Conservation (phyloP, 108 stramenopile genomes). For the Cyclotella sp. region DNA sequence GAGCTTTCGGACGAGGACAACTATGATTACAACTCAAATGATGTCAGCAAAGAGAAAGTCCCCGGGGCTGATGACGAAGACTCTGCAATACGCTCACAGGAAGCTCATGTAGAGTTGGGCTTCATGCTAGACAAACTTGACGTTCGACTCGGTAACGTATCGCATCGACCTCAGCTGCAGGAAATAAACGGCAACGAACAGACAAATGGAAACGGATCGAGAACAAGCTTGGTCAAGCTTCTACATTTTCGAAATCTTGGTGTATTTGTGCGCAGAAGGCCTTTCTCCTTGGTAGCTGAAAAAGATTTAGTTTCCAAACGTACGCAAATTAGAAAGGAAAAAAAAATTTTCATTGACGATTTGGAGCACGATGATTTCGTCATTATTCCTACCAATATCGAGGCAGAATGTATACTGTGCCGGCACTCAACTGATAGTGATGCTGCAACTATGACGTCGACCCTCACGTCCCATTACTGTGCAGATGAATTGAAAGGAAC, state of each 20-base stretch:
- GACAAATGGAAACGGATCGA: background rate
- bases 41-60: slow-evolving; percentile 1
- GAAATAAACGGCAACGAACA: background rate
- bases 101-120: slow-evolving; percentile 46
- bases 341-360: slow-evolving; percentile 15
- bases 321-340: slow-evolving; percentile 8
- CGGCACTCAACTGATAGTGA: slow-evolving; percentile 20
- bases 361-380: slow-evolving; percentile 38
- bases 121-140: slow-evolving; percentile 37
- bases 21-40: background rate
- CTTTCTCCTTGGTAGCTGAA: background rate
- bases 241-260: slow-evolving; percentile 17
- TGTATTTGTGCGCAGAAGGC: slow-evolving; percentile 42
- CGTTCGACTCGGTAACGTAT: slow-evolving; percentile 28
- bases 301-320: background rate
- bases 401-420: slow-evolving; percentile 27
- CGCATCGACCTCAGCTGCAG: slow-evolving; percentile 4
- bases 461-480: background rate
- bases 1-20: slow-evolving; percentile 3
- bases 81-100: slow-evolving; percentile 15
- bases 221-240: slow-evolving; percentile 26
- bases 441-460: background rate
- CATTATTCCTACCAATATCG: slow-evolving; percentile 30
- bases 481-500: background rate
- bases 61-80: slow-evolving; percentile 15